A percentile compares a stretch with the other conserved stretches of the same genome.
phyloP scores from a whole-genome alignment of 805 yeast genomes.

The Yarrowia deformans region DNA sequence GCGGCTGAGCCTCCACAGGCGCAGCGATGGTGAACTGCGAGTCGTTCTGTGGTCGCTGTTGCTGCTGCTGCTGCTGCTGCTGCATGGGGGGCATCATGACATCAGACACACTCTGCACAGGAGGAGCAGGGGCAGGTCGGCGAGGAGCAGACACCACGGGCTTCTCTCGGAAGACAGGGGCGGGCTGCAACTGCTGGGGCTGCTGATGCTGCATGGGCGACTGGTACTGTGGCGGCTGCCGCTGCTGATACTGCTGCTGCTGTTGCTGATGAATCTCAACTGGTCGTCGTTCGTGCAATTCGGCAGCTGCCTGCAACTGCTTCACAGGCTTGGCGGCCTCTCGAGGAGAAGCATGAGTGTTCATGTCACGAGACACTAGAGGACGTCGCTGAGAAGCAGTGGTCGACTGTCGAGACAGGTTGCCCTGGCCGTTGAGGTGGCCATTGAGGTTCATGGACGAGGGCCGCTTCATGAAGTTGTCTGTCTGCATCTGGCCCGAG shows the following conservation, averaged over 20 bases:
- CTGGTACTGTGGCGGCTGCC: too few species aligned
- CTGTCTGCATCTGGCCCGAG: conserved; percentile 44
- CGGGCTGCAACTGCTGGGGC: conserved; percentile 24
- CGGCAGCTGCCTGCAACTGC: conserved; percentile 22
- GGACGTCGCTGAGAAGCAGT: conserved; percentile 25
- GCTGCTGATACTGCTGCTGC: conserved; percentile 3
- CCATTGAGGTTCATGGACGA: conserved; percentile 39
- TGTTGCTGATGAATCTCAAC: neutral
- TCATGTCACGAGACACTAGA: conserved; percentile 31
- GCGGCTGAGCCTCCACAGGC: conserved; percentile 17
- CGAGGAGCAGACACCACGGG: conserved; percentile 23
- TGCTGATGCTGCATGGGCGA: neutral
- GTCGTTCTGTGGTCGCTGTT: neutral
- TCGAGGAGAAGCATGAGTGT: neutral
- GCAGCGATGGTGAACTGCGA: conserved; percentile 17
- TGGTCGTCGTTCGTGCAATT: conserved; percentile 12
- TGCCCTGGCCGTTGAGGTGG: conserved; percentile 30
- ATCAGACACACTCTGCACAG: conserved; percentile 1
- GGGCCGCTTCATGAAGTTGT: conserved; percentile 42
- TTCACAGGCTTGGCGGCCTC: conserved; percentile 25
- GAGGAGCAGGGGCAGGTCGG: conserved; percentile 33
- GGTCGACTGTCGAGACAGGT: neutral
- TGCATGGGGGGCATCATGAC: neutral
- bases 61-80: conserved; percentile 4
- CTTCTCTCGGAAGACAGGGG: conserved; percentile 31